phyloP scores from a whole-genome alignment of 23 red algal genomes.

The Gracilaria gracilis region DNA sequence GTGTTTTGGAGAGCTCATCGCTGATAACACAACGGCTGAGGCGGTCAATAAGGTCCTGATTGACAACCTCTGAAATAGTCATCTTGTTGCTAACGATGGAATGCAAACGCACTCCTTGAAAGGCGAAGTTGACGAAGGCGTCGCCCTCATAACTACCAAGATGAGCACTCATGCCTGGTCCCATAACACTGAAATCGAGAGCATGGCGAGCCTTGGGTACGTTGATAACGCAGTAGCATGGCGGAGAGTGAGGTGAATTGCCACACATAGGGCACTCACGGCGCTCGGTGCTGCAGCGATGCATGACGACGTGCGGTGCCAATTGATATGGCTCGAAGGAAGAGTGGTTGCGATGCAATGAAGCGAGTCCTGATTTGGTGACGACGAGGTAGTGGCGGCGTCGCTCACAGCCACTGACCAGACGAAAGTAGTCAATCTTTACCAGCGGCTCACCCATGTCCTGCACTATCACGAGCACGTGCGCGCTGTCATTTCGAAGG shows the following conservation, averaged over 20 bases:
- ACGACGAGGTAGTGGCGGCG: slow-evolving; percentile 8
- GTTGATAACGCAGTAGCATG: slow-evolving; percentile 34
- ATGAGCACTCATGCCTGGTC: slow-evolving; percentile 18
- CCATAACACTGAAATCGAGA: slow-evolving; percentile 34
- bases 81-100: slow-evolving; percentile 13
- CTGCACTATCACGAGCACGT: slow-evolving; percentile 11
- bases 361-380: neutral
- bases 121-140: neutral
- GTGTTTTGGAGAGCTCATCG: slow-evolving; percentile 36
- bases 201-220: slow-evolving; percentile 26
- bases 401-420: neutral
- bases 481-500: slow-evolving; percentile 29
- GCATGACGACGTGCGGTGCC: slow-evolving; percentile 14
- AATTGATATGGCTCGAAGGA: slow-evolving; percentile 8
- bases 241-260: neutral
- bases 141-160: slow-evolving; percentile 44
- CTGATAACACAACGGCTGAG: slow-evolving; percentile 55
- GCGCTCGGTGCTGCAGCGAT: neutral
- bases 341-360: slow-evolving; percentile 6
- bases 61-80: neutral
- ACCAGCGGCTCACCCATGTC: slow-evolving; percentile 9
- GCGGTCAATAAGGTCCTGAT: slow-evolving; percentile 42
- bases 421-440: slow-evolving; percentile 28
- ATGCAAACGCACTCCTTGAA: neutral
- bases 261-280: slow-evolving; percentile 32